These are phyloP conservation scores for Trichoderma gracile DNA, from an alignment of 2,329 filamentous ascomycete genomes.

Conservation along the genomic window DNA sequence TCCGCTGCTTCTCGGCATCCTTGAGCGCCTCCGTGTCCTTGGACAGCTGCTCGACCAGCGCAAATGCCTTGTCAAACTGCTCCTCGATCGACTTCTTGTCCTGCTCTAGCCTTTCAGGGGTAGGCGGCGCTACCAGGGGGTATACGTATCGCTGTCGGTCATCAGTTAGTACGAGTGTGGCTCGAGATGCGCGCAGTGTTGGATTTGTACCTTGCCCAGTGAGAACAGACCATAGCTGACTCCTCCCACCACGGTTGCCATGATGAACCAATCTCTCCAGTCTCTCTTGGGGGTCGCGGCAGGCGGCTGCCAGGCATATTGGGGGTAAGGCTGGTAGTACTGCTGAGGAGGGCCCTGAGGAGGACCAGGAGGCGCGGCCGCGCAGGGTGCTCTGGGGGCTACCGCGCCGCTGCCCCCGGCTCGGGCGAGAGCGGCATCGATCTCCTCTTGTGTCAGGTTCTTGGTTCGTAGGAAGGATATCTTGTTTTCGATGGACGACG, in stretches of 20 bases:
- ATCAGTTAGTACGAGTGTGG: constrained; percentile 31
- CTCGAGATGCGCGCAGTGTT: background rate
- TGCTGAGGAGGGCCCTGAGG: constrained; percentile 47
- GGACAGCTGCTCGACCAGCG: constrained; percentile 85
- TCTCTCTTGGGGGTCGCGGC: constrained; percentile 73
- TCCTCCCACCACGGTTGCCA: constrained; percentile 92
- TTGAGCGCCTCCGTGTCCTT: constrained; percentile 90
- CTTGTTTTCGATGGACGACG: constrained; percentile 87
- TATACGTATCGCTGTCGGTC: constrained; percentile 77
- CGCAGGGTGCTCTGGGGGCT: constrained; percentile 31
- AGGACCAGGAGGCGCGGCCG: constrained; percentile 44
- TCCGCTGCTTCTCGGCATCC: constrained; percentile 78
- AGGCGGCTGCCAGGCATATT: constrained; percentile 59
- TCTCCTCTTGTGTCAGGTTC: constrained; percentile 94
- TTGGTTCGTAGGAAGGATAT: constrained; percentile 93
- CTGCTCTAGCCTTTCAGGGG: constrained; percentile 87
- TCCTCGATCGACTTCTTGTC: constrained; percentile 93
- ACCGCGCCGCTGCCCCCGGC: constrained; percentile 61
- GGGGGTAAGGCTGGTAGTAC: constrained; percentile 52
- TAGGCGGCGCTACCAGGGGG: constrained; percentile 89
- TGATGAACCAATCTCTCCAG: constrained; percentile 99
- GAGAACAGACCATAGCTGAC: constrained; percentile 87
- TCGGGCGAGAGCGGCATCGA: constrained; percentile 79
- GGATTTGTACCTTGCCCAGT: constrained; percentile 71
- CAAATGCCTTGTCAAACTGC: constrained; percentile 89